phyloP scores from a whole-genome alignment of 495 filamentous ascomycete genomes.

The Alectoria sarmentosa region DNA sequence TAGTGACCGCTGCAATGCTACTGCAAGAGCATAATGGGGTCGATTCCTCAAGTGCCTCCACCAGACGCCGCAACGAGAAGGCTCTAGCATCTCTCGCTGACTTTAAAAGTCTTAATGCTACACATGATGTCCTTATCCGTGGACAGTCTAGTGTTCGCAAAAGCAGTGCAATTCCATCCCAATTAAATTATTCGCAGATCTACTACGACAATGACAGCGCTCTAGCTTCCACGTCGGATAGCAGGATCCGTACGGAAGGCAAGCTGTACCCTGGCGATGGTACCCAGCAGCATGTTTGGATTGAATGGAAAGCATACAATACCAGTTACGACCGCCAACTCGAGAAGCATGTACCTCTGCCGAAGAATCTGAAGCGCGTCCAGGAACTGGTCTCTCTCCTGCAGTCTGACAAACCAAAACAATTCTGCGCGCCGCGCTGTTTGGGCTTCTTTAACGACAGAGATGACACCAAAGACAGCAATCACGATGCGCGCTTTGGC shows the following conservation, averaged over 20 bases:
- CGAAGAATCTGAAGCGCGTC: constrained; percentile 11
- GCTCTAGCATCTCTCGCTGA: constrained; percentile 10
- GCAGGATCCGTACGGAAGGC: constrained; percentile 1
- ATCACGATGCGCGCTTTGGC: constrained; percentile 29
- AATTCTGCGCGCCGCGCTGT: constrained; percentile 33
- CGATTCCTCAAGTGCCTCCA: background rate
- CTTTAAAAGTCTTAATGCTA: constrained; percentile 14
- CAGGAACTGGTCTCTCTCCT: constrained; percentile 20
- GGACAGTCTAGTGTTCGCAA: background rate
- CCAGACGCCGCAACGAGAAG: constrained; percentile 8
- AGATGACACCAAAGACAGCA: constrained; percentile 18
- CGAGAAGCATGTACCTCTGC: constrained; percentile 5
- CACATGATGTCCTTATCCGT: background rate
- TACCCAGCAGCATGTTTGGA: constrained; percentile 12
- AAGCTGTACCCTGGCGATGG: constrained; percentile 7
- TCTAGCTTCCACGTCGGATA: background rate
- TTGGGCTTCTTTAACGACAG: constrained; percentile 32
- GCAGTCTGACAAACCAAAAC: constrained; percentile 18
- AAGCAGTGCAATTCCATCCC: background rate
- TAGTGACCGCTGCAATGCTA: constrained; percentile 11
- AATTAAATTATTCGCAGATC: constrained; percentile 10
- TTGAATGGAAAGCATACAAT: constrained; percentile 22
- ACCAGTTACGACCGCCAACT: background rate
- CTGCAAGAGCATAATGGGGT: background rate
- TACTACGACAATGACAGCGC: background rate